Evolutionary conservation across 768 basidiomycete genomes (phyloP), one percentile per base, ranked within the genome.

Genomic region (Podaxis mareebaensis): DNA sequence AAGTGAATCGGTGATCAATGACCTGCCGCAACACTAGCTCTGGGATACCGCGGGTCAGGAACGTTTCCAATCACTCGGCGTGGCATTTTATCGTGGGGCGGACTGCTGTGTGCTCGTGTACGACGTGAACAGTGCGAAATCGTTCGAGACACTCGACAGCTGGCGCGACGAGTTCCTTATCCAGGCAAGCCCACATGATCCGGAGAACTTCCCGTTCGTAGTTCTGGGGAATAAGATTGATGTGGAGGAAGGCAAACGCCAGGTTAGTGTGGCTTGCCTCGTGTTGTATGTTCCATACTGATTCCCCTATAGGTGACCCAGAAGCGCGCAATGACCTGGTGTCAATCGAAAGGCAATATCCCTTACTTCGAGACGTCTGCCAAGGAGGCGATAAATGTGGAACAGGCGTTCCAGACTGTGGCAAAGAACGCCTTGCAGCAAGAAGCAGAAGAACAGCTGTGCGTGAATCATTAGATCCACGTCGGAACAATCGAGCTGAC

Each of bases 161-260:
- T 99, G 97, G 97, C 85, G 97, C 65, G 97, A 99, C 76, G 97
- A 99, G 76, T 99, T 99, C 78, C 86, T 99, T 69, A 97, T 99
- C 70, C 92, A 99, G 80, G 97, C 97, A 11, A 95, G 93, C 73
- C 97, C 97, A 51, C 95, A 96, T 74, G 96, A 99, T 76, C 96
- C 97, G 44, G 97, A 99, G 84, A 98, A 98, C 81, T 99, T 99
- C 77, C 97, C 97, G 5, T 99, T 99, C 71, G 96, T 99, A 61
- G 96, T 99, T 12, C 79, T 99, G 64, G 97, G 97, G n/a, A 99
- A 99, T 81, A 99, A 99, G 93, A 96, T 99, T 75, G 97, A 99
- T 75, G 93, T 98, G 71, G 97, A 99, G 79, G 97, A 99, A 81
- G 92, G 89, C 75, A 99, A 98, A 77, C 88, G 96, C 67, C 95